Base-by-base conservation (phyloP, 2,329 filamentous ascomycete genomes). In the Colletotrichum sublineola region DNA sequence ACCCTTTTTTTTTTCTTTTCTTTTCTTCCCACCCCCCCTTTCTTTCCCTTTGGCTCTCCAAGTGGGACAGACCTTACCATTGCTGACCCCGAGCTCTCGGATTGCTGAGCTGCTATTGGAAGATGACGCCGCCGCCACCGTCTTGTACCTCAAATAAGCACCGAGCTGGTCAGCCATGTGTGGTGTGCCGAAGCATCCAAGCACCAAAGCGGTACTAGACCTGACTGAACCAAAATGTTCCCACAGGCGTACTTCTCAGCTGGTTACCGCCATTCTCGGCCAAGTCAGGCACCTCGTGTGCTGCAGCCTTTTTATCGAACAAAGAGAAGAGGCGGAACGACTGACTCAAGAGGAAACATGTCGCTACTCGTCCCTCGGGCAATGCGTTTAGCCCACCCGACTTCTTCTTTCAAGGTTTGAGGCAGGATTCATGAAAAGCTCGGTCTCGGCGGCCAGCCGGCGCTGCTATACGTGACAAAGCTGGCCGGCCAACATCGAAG, bases 321-420 rank as follows among this genome's bases (percentile, higher is more conserved):
- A 73, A 73, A 73, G 69, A 60, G 55, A 57, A 52, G 66, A 73
- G 70, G 66, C 60, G 55, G 53, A 38, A 40, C 14, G 60, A 73
- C 70, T 73, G 70, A 73, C 70, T 73, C 70, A 60, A 70, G 63
- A 67, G 60, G 63, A 66, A 70, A 70, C 60, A 73, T 64, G 36
- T 62, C 61, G 67, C 42, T 60, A 70, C 70, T 55, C 66, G 55
- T 62, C 46, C 42, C 70, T 73, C 40, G 55, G 70, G 55, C 61
- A 73, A 70, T 73, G 40, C 44, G 58, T 58, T 55, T 55, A 67
- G 69, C 50, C 69, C 66, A 56, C 58, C 58, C 20, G 61, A 36
- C 46, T 50, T 56, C 46, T 50, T 56, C 44, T 40, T 65, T 50
- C 61, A 48, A 48, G 40, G 33, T 15, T 48, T 50, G 20, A 73